phyloP scores from a whole-genome alignment of 768 basidiomycete genomes.

The Suillus plorans region DNA sequence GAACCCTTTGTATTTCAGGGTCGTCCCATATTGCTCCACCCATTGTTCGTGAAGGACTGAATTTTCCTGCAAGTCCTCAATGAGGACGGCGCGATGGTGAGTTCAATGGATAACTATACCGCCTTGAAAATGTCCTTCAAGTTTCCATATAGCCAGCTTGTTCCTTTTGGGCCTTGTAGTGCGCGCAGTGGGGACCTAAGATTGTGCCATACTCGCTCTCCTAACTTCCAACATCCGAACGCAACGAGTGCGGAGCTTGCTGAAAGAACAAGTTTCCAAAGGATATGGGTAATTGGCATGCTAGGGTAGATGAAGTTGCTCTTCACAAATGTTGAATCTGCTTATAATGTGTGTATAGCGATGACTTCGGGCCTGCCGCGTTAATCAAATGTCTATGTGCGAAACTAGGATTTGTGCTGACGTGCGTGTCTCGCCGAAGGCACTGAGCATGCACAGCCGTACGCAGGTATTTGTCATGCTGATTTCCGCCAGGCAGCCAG shows the following conservation, averaged over 20 bases:
- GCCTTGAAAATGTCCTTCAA: slow-evolving; percentile 42
- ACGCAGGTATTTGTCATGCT: neutral
- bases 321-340: neutral
- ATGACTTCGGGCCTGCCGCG: neutral
- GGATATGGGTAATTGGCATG: neutral
- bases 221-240: slow-evolving; percentile 34
- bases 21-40: slow-evolving; percentile 47
- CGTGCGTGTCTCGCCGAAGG: neutral
- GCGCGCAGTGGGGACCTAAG: slow-evolving; percentile 43
- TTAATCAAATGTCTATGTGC: neutral
- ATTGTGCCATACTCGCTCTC: slow-evolving; percentile 29
- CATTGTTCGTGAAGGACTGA: slow-evolving; percentile 40
- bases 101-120: slow-evolving; percentile 24
- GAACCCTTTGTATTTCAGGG: slow-evolving; percentile 43
- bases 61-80: slow-evolving; percentile 19
- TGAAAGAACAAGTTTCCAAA: slow-evolving; percentile 5
- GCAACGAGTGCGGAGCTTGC: slow-evolving; percentile 14
- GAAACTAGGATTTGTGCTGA: neutral
- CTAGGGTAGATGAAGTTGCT: neutral
- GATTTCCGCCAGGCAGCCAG: too few species aligned
- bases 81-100: neutral
- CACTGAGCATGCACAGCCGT: neutral
- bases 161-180: slow-evolving; percentile 50
- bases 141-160: slow-evolving; percentile 50
- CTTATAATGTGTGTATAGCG: neutral